These are phyloP conservation scores for Lathyrus sativus DNA, from an alignment of 306 rosid genomes.

Conservation along the genomic window DNA sequence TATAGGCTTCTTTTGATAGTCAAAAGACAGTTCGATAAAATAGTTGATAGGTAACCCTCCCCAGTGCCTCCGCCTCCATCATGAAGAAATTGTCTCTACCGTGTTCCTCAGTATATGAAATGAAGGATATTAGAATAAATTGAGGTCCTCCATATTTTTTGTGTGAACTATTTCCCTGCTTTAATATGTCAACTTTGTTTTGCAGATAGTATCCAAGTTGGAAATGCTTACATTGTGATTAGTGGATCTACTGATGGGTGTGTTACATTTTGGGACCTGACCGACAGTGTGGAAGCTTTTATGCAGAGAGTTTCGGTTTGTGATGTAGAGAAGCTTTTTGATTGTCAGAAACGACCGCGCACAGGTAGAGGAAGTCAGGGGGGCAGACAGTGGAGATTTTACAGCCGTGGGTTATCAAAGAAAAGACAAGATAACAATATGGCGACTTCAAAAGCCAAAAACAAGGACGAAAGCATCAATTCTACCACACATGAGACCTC, in stretches of 20 bases:
- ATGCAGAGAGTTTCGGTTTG: constrained; percentile 59
- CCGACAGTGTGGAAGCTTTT: constrained; percentile 67
- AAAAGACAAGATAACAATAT: constrained; percentile 36
- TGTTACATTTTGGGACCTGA: constrained; percentile 87
- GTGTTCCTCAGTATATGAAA: constrained; percentile 8
- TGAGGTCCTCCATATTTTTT: neutral
- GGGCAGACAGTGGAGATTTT: constrained; percentile 89
- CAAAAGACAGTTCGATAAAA: neutral
- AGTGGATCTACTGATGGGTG: constrained; percentile 98
- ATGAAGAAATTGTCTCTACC: neutral
- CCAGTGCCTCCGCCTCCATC: neutral
- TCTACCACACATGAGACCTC: constrained; percentile 38
- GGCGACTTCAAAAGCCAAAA: constrained; percentile 40
- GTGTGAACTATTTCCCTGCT: constrained; percentile 30
- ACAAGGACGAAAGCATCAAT: constrained; percentile 34
- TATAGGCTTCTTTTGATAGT: constrained; percentile 12
- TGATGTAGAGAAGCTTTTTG: constrained; percentile 58
- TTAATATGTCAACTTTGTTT: constrained; percentile 31
- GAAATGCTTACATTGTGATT: constrained; percentile 61
- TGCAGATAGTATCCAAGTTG: constrained; percentile 49
- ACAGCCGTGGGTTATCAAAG: constrained; percentile 52
- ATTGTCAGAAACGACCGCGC: constrained; percentile 83
- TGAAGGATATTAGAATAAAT: constrained; percentile 5
- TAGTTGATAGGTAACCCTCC: constrained; percentile 4
- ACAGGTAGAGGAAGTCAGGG: constrained; percentile 99